Evolutionary conservation across 352 stramenopile genomes (phyloP), one percentile per base, ranked within the genome.

Genomic region (Pythium grandisporangium): DNA sequence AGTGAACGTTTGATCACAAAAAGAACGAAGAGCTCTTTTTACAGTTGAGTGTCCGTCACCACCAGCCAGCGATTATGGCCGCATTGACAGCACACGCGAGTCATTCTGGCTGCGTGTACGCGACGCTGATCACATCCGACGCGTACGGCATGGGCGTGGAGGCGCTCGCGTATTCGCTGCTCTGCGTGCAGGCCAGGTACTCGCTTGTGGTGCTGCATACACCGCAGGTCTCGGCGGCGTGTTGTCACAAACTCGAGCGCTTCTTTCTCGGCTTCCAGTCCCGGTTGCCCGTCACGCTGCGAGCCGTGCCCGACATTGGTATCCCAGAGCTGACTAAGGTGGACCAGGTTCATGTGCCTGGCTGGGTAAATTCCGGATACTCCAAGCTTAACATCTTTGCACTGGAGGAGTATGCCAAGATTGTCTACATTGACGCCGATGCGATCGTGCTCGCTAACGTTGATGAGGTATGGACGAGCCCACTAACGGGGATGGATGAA

Each of bases 351-450:
- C 59, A 69, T 24, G 60, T 72, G 1, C 14, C 54, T 40, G 60
- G 62, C 1, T 72, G 58, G 62, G 46, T 72, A 16, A 72, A 69
- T 34, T 66, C 62, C 5, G 62, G 55, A 1, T 70, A 75, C 51
- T 61, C 58, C 4, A 71, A 71, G 30, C 56, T 71, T 33, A 36
- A 60, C 40, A 52, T 75, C 42, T 75, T 88, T 56, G 55, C 60
- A 30, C 58, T 94, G 43, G 57, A 69, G 14, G 58, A 83, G 47
- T 95, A 84, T 44, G 56, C 78, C 20, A 74, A 66, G n/a, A 70
- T 95, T 42, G 50, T 95, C 6, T 95, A 93, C 52, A 82, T 95
- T 42, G 77, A 94, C 55, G 61, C 77, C 4, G 78, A 94, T 51
- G 75, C 70, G 37, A 38, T 94, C 27, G 75, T 95, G 14, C 37